Evolutionary conservation across 352 stramenopile species (phyloP).

Genomic region (Aphanomyces euteiches): DNA sequence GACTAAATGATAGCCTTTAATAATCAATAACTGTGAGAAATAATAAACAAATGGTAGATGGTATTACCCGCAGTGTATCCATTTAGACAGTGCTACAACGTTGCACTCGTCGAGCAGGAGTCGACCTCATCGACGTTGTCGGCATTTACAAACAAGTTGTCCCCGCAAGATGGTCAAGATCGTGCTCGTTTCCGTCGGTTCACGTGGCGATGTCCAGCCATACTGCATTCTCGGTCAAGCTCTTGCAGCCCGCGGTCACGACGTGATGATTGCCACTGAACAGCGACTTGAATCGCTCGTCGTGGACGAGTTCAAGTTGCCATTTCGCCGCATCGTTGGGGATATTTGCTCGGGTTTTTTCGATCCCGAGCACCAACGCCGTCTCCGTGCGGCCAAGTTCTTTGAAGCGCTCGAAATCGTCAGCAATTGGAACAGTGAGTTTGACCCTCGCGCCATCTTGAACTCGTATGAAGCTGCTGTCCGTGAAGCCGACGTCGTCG

Average conservation of each 20-base stretch:
- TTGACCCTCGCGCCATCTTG: not conserved
- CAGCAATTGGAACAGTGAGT: constrained; percentile 10
- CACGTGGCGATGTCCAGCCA: constrained; percentile 24
- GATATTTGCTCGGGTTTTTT: constrained; percentile 9
- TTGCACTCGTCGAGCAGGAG: no score
- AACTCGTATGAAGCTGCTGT: constrained; percentile 18
- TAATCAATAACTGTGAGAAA: no score
- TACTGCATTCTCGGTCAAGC: constrained; percentile 25
- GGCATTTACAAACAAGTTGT: no score
- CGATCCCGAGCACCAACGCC: not conserved
- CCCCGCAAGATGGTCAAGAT: not conserved
- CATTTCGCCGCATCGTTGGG: constrained; percentile 1
- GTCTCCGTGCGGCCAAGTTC: not conserved
- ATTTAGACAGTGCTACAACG: no score
- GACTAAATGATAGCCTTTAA: no score
- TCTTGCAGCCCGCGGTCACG: constrained; percentile 11
- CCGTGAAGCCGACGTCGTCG: constrained; percentile 13
- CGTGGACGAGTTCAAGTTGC: constrained; percentile 19
- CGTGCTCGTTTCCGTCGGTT: constrained; percentile 12
- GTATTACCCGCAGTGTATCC: no score
- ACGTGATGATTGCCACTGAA: constrained; percentile 15
- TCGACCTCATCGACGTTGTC: no score
- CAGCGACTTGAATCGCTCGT: constrained; percentile 18
- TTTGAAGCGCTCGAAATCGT: not conserved
- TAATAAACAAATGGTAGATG: no score